These are phyloP conservation scores for Harringtonia aguacate DNA, from an alignment of 2,329 filamentous ascomycete genomes.

Conservation along the genomic window DNA sequence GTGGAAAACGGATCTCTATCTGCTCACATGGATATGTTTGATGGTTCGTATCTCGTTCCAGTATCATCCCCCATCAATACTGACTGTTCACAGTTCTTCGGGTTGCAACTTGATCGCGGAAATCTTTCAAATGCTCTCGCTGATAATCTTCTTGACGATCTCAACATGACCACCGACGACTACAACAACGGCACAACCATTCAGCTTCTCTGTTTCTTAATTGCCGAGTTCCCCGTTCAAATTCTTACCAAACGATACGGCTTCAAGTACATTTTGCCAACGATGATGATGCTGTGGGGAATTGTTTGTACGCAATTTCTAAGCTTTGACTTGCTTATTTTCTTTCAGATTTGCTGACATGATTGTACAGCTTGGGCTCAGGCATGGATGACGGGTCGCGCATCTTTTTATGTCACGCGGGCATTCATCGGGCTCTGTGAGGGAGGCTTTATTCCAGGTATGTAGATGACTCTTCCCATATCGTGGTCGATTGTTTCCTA, in stretches of 20 bases:
- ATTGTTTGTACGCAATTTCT: too few species aligned
- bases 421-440: constrained; percentile 27
- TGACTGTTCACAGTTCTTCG: constrained; percentile 35
- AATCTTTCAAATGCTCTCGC: constrained; percentile 53
- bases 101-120: constrained; percentile 51
- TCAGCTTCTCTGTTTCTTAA: constrained; percentile 41
- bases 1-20: constrained; percentile 36
- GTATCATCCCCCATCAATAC: not conserved
- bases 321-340: constrained; percentile 4
- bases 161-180: constrained; percentile 35
- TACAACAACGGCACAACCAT: constrained; percentile 50
- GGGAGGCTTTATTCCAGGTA: constrained; percentile 42
- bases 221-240: constrained; percentile 48
- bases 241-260: constrained; percentile 46
- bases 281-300: constrained; percentile 39
- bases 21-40: constrained; percentile 30
- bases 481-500: not conserved
- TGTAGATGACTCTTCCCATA: constrained; percentile 14
- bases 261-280: constrained; percentile 43
- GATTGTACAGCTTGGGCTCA: constrained; percentile 28
- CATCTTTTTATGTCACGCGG: constrained; percentile 38
- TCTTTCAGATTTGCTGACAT: constrained; percentile 19
- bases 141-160: constrained; percentile 49
- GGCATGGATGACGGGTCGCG: constrained; percentile 36
- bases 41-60: not conserved